Evolutionary conservation across 371 early-diverging fungal species (phyloP), one percentile per base, ranked within the genome.

Genomic region (Polyrhizophydium stewartii): DNA sequence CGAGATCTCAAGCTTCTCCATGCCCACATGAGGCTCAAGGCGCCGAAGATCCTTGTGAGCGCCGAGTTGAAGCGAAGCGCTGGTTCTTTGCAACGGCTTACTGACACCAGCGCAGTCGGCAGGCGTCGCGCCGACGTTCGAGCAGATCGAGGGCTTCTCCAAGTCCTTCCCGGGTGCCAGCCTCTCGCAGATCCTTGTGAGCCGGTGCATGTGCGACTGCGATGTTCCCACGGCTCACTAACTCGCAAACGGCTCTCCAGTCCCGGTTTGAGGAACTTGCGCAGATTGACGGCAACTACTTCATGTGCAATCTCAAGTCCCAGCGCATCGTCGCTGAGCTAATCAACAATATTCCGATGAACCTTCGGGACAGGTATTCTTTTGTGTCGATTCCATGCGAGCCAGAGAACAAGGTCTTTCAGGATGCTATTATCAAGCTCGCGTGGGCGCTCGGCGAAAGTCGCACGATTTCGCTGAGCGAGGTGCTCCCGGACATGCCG

Each of bases 71-170:
- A 43, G 16, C n/a, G 43, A 43, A 43, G n/a, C n/a, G n/a, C n/a
- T n/a, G n/a, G n/a, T n/a, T n/a, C n/a, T n/a, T n/a, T n/a, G n/a
- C n/a, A n/a, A n/a, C n/a, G n/a, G n/a, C n/a, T n/a, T n/a, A n/a
- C 35, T 35, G 35, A 47, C 28, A 28, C 49, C 16, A 3, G 27
- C 66, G 2, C 64, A 86, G 87, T 63, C 77, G 31, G 94, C 93
- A 1, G 93, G 90, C 10, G 67, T 93, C 24, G 86, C 85, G 56
- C 92, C 96, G 1, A 82, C 83, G 5, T 59, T 87, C 1, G 92
- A 92, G n/a, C 87, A 88, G 72, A 70, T 94, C 24, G 92, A 93
- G 67, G 60, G 78, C 32, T 94, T 95, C 65, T 78, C 89, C 25
- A 68, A 79, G 43, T 86, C 87, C 63, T 78, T 92, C 67, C 91